Evolutionary conservation across 2,329 filamentous ascomycete species (phyloP).

Genomic region (Colletotrichum sp.): DNA sequence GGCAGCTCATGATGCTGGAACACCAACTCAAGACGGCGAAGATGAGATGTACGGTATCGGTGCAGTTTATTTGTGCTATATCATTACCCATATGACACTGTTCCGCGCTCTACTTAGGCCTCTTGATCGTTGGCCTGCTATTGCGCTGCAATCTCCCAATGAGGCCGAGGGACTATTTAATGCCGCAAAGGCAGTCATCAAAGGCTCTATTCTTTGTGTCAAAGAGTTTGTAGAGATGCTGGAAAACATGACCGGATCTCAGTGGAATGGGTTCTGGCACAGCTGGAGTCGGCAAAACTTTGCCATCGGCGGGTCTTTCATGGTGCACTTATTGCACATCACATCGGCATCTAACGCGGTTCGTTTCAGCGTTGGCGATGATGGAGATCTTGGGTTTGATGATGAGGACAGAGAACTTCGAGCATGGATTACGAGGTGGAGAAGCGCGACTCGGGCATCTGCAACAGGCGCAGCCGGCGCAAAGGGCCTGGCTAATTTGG

Average conservation of each 20-base stretch:
- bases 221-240: background rate
- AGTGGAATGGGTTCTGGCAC: background rate
- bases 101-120: background rate
- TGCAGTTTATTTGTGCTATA: background rate
- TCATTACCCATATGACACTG: background rate
- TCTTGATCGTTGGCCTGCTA: background rate
- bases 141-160: background rate
- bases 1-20: background rate
- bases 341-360: background rate
- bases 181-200: background rate
- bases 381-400: background rate
- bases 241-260: background rate
- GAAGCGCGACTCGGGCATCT: background rate
- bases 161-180: background rate
- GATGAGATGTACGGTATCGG: background rate
- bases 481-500: background rate
- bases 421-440: background rate
- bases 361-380: background rate
- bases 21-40: background rate
- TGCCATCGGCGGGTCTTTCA: background rate
- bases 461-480: background rate
- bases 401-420: background rate
- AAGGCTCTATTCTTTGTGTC: background rate
- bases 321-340: background rate
- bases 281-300: background rate